A percentile compares a stretch with the other conserved stretches of the same genome.
Evolutionary conservation across 1,284 basidiomycete species (phyloP).

Genomic region (Microbotryum silenes-acaulis): DNA sequence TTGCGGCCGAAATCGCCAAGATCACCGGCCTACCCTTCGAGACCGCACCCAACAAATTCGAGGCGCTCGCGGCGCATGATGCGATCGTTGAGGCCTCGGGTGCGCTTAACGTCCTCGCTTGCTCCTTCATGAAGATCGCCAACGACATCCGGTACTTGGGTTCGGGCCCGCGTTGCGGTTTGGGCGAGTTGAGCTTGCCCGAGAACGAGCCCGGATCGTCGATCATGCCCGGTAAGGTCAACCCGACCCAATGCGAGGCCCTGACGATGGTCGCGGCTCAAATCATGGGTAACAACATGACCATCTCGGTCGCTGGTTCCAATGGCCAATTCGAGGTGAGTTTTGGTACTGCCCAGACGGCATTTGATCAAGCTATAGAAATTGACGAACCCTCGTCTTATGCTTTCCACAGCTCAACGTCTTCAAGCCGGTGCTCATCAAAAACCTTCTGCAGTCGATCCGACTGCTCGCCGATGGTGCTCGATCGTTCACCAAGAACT

Average conservation of each 20-base stretch:
- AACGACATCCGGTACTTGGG: slow-evolving; percentile 98
- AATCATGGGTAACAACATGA: slow-evolving; percentile 96
- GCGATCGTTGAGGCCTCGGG: slow-evolving; percentile 96
- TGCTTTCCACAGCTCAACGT: slow-evolving; percentile 67
- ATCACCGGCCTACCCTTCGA: slow-evolving; percentile 84
- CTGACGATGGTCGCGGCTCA: slow-evolving; percentile 98
- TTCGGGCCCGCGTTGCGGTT: slow-evolving; percentile 93
- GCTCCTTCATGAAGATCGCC: slow-evolving; percentile 97
- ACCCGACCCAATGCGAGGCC: slow-evolving; percentile 99
- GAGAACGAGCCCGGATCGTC: slow-evolving; percentile 99
- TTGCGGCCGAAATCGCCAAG: slow-evolving; percentile 86
- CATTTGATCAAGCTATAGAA: background rate
- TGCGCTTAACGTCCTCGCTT: slow-evolving; percentile 88
- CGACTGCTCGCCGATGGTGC: slow-evolving; percentile 86
- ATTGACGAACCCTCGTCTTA: background rate
- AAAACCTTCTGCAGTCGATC: slow-evolving; percentile 94
- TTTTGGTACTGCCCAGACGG: background rate
- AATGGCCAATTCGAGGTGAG: slow-evolving; percentile 92
- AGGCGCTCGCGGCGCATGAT: slow-evolving; percentile 93
- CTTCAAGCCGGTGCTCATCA: slow-evolving; percentile 98
- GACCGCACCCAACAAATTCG: slow-evolving; percentile 99
- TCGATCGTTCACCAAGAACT: slow-evolving; percentile 92
- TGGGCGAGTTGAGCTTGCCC: slow-evolving; percentile 88
- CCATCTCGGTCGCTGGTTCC: slow-evolving; percentile 85
- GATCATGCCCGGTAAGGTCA: slow-evolving; percentile 99